Base-by-base conservation (phyloP, 1,284 basidiomycete species). In the Phlebopus sp. region DNA sequence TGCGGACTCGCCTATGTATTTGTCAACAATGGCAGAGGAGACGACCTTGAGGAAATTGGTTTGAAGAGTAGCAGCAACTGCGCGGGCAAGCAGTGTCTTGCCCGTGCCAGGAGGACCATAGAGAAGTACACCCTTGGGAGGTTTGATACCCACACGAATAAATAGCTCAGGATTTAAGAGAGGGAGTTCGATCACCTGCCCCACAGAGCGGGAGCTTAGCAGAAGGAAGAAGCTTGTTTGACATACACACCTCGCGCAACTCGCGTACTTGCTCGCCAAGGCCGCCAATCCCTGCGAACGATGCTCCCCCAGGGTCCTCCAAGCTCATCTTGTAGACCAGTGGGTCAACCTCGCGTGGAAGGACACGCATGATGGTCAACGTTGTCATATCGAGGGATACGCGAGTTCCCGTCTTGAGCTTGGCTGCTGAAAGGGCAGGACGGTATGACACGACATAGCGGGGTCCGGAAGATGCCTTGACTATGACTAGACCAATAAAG, bases 311-410 rank as follows among this genome's bases (percentile, higher is more conserved):
- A 2, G 97, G 94, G 63, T 99, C 96, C 70, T 99, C 97, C 61
- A 97, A 78, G 56, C 92, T 96, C 97, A 99, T 99, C 74, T 97
- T 98, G 78, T 99, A 99, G 5, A 99, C 96, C 63, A 97, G 75
- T 15, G 97, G 97, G 67, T 99, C 97, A 21, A 99, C 93, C 69
- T 99, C 97, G 56, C 97, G 82, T 7, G 97, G 97, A 27, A 99
- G 76, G 53, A 99, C 97, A 39, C 95, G 86, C 95, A 99, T 99
- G 67, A 99, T 94, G 7, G 97, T 99, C 32, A 99, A 76, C 1
- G 97, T 99, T 2, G 97, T 99, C 97, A 99, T 99, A 69, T 99
- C 97, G 44, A 99, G 82, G 52, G 94, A 96, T 52, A 99, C 97
- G 55, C 97, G 90, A 9, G 92, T 92, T 46, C 93, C 93, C 23